A percentile compares a stretch with the other conserved stretches of the same genome.
Evolutionary conservation across 1,284 basidiomycete genomes (phyloP).

Genomic region (Nidula niveotomentosa): DNA sequence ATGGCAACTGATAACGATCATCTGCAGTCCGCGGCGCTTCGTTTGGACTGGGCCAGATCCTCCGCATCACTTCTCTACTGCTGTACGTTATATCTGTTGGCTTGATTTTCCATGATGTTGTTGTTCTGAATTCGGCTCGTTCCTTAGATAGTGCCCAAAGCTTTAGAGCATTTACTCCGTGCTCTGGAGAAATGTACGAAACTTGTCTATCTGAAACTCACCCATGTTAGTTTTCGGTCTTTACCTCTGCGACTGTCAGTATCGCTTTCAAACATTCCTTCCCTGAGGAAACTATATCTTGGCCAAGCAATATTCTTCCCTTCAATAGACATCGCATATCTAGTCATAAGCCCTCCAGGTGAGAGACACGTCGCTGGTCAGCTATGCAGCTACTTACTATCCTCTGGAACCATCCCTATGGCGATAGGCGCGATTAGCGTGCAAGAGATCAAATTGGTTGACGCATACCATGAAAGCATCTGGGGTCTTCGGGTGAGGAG

Average conservation of each 20-base stretch:
- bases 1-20: neutral
- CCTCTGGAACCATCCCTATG: neutral
- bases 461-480: slow-evolving; percentile 54
- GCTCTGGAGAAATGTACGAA: slow-evolving; percentile 43
- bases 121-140: neutral
- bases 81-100: slow-evolving; percentile 32
- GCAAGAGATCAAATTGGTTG: slow-evolving; percentile 42
- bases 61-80: slow-evolving; percentile 57
- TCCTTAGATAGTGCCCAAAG: slow-evolving; percentile 45
- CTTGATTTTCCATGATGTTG: too few species aligned
- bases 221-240: slow-evolving; percentile 25
- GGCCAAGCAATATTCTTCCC: slow-evolving; percentile 48
- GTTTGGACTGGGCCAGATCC: slow-evolving; percentile 60
- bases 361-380: neutral
- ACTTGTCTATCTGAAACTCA: slow-evolving; percentile 43
- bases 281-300: slow-evolving; percentile 40
- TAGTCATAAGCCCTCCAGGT: slow-evolving; percentile 25
- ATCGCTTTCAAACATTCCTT: slow-evolving; percentile 25
- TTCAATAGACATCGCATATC: slow-evolving; percentile 34
- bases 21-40: slow-evolving; percentile 44
- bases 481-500: slow-evolving; percentile 44
- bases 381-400: slow-evolving; percentile 11
- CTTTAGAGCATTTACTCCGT: slow-evolving; percentile 39
- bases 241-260: slow-evolving; percentile 15
- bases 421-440: slow-evolving; percentile 19